Conservation (phyloP, 208 protist species). For the Vickermania ingenoplastis region DNA sequence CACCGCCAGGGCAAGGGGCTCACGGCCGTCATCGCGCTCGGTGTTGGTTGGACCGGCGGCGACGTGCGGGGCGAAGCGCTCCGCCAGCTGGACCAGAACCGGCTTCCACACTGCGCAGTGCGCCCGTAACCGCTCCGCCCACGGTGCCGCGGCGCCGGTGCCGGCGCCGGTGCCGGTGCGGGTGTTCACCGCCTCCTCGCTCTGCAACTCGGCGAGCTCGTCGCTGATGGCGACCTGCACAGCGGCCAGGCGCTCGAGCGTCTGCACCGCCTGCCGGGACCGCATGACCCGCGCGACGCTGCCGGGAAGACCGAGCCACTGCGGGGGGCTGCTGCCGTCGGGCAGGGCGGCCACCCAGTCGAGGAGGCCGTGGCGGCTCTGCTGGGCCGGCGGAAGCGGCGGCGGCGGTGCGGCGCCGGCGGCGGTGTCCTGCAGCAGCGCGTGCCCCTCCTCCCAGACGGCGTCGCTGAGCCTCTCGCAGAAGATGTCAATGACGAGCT, state of each 20-base stretch:
- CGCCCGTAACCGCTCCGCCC: neutral
- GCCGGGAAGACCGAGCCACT: conserved; percentile 92
- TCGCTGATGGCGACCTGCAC: conserved; percentile 55
- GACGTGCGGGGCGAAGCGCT: conserved; percentile 10
- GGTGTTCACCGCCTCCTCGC: neutral
- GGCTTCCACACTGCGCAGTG: neutral
- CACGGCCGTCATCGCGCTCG: conserved; percentile 9
- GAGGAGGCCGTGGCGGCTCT: conserved; percentile 58
- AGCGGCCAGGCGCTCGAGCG: conserved; percentile 55
- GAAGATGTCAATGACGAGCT: conserved; percentile 89
- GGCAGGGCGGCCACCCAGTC: conserved; percentile 85
- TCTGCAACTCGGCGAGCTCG: conserved; percentile 18
- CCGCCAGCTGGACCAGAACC: neutral
- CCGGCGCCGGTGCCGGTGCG: neutral
- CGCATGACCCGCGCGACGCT: conserved; percentile 83
- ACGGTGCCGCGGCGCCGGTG: neutral
- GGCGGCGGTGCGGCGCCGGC: conserved; percentile 7
- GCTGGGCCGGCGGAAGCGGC: conserved; percentile 6
- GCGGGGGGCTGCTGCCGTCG: conserved; percentile 44
- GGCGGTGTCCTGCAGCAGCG: conserved; percentile 22
- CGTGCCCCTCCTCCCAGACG: conserved; percentile 46
- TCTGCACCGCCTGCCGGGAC: conserved; percentile 34
- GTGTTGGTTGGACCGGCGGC: conserved; percentile 9
- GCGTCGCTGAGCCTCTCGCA: conserved; percentile 66
- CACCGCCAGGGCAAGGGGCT: conserved; percentile 87